phyloP scores from a whole-genome alignment of 2,329 filamentous ascomycete species.

The Cytospora chrysosperma region DNA sequence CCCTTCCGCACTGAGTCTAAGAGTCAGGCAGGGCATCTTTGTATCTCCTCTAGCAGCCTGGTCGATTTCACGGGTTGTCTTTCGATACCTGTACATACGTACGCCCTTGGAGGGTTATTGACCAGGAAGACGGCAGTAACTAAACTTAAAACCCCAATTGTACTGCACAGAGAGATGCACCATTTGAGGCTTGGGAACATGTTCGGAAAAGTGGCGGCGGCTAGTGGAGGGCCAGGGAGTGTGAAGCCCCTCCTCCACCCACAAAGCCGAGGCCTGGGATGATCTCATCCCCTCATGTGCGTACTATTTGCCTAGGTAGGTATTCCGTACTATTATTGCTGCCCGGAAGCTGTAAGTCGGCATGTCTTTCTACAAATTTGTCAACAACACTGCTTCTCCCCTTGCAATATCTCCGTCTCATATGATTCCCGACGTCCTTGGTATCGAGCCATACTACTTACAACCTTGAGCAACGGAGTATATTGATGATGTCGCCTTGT shows the following conservation, averaged over 20 bases:
- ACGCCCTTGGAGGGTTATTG: no score
- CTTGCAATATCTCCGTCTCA: neutral
- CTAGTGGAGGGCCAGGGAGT: slow-evolving; percentile 16
- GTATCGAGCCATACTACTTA: neutral
- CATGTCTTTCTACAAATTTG: neutral
- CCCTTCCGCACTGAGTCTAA: neutral
- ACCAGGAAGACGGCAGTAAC: no score
- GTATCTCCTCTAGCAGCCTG: neutral
- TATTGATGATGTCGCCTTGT: slow-evolving; percentile 31
- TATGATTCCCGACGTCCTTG: neutral
- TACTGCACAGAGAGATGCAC: neutral
- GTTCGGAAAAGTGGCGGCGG: slow-evolving; percentile 15
- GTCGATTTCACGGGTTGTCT: neutral
- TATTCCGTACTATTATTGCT: neutral
- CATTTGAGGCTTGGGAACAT: neutral
- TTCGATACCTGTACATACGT: neutral
- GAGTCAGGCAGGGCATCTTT: no score
- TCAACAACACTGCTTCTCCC: neutral
- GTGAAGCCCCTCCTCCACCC: no score
- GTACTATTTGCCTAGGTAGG: no score
- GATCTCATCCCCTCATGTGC: slow-evolving; percentile 15
- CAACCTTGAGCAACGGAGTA: neutral
- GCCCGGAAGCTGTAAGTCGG: neutral
- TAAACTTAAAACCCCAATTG: no score
- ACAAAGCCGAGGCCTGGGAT: slow-evolving; percentile 24